Evolutionary conservation across 2,329 filamentous ascomycete species (phyloP).

Genomic region (Metarhizium humberi): DNA sequence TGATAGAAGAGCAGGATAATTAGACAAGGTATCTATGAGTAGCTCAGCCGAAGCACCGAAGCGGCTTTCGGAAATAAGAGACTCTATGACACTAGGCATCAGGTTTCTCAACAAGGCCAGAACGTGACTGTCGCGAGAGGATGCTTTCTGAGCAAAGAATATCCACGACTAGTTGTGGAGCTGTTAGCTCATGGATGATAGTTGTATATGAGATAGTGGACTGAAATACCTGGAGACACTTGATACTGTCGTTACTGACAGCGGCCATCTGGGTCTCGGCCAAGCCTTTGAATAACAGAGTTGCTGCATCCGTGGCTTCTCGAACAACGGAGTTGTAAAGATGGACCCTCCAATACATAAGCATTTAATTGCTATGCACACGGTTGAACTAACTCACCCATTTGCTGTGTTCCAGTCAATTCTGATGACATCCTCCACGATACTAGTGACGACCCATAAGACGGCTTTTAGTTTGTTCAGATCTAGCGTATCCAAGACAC

Average conservation of each 20-base stretch:
- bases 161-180: conserved; percentile 53
- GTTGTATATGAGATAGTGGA: not conserved
- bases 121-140: conserved; percentile 46
- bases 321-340: conserved; percentile 30
- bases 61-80: conserved; percentile 47
- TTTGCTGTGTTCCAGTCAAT: conserved; percentile 53
- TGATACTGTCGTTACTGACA: conserved; percentile 45
- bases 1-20: conserved; percentile 54
- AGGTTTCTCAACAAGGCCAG: conserved; percentile 51
- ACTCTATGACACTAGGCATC: conserved; percentile 49
- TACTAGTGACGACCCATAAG: conserved; percentile 49
- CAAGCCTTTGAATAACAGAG: conserved; percentile 28
- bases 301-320: conserved; percentile 29
- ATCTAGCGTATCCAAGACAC: conserved; percentile 38
- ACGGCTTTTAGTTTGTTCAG: conserved; percentile 41
- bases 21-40: conserved; percentile 55
- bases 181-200: not conserved
- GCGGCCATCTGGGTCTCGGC: conserved; percentile 17
- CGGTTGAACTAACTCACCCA: conserved; percentile 30
- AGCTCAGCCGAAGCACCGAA: conserved; percentile 55
- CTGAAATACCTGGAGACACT: conserved; percentile 46
- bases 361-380: not conserved
- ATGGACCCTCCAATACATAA: conserved; percentile 19
- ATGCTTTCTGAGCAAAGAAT: conserved; percentile 59
- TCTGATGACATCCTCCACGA: conserved; percentile 36